Percentiles rank a stretch among this genome's conserved stretches.
Evolutionary conservation across 73 alveolate genomes (phyloP).

Genomic region (Tetrahymena thermophila): DNA sequence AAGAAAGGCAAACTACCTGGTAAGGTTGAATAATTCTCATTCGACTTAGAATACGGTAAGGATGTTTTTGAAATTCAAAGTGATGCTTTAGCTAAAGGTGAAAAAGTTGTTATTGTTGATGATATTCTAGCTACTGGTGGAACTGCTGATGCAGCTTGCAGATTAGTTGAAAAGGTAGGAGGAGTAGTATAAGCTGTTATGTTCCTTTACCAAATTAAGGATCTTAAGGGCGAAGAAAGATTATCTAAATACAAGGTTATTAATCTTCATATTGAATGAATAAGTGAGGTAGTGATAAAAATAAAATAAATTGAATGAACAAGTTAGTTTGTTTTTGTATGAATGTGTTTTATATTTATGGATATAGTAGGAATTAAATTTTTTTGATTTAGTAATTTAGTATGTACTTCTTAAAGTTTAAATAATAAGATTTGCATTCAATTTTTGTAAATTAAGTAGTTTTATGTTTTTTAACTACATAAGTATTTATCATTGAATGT

Average conservation of each 20-base stretch:
- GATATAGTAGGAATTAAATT: background rate
- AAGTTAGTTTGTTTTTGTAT: background rate
- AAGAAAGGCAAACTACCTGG: slow-evolving; percentile 48
- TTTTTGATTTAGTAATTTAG: background rate
- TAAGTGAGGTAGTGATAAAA: background rate
- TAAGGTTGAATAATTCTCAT: slow-evolving; percentile 9
- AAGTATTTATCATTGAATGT: too few relatives aligned
- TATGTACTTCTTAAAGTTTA: background rate
- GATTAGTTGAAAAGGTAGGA: slow-evolving; percentile 19
- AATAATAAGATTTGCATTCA: too few relatives aligned
- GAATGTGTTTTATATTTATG: background rate
- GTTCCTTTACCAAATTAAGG: background rate
- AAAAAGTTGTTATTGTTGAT: slow-evolving; percentile 36
- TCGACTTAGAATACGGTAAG: slow-evolving; percentile 21
- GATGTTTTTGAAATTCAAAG: slow-evolving; percentile 27
- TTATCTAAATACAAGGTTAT: background rate
- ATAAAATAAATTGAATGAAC: background rate
- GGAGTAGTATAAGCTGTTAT: slow-evolving; percentile 1
- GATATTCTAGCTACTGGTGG: slow-evolving; percentile 50
- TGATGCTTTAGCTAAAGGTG: slow-evolving; percentile 37
- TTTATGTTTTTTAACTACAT: too few relatives aligned
- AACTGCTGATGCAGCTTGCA: slow-evolving; percentile 36
- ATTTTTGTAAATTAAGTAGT: too few relatives aligned
- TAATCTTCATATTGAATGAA: background rate
- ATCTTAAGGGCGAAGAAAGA: background rate